Base-by-base conservation (phyloP, 805 yeast species). In the Maudiozyma serrabonitensis region DNA sequence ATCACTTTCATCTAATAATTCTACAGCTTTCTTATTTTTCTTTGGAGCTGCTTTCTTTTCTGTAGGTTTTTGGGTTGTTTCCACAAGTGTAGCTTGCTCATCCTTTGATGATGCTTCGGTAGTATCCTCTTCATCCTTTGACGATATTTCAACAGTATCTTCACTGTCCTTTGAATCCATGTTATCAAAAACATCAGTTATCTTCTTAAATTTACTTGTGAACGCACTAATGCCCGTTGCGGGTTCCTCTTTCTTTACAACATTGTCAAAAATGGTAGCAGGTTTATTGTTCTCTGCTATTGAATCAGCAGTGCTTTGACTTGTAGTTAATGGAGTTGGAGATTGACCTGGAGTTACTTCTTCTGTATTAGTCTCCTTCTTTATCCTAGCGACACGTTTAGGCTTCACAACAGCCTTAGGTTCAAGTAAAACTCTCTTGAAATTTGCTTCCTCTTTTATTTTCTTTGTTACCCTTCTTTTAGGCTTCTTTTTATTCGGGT, bases 151-250 rank as follows among this genome's bases (percentile, higher is more conserved):
- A 15, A 19, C 19, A 12, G 46, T n/a, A 25, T 48, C 52, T 11
- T 52, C 35, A 9, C 32, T 41, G 15, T 26, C 25, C 15, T 46
- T 44, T 16, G 38, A 32, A 8, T 48, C 35, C 2, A 54, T 40
- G 4, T 54, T 49, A 35, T 66, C 65, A 45, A 66, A 62, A 0
- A 57, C 56, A n/a, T 61, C 56, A 41, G 64, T 56, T 3, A 67
- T 44, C 46, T 66, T 58, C 44, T 62, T 65, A 45, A 65, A 65
- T 49, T 57, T 63, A 49, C 55, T 61, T 1, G 69, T 62, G 43
- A 65, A 64, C 8, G 60, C 46, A 46, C 68, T 62, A 38, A 63
- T 45, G 13, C 52, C 53, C 6, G 46, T 54, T 8, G 45, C 54
- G 6, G 53, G 50, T n/a, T 50, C 52, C 11, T 50, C 57, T 16